Evolutionary conservation across 129 eudicot genomes (phyloP).

Genomic region (Flaveria trinervia): DNA sequence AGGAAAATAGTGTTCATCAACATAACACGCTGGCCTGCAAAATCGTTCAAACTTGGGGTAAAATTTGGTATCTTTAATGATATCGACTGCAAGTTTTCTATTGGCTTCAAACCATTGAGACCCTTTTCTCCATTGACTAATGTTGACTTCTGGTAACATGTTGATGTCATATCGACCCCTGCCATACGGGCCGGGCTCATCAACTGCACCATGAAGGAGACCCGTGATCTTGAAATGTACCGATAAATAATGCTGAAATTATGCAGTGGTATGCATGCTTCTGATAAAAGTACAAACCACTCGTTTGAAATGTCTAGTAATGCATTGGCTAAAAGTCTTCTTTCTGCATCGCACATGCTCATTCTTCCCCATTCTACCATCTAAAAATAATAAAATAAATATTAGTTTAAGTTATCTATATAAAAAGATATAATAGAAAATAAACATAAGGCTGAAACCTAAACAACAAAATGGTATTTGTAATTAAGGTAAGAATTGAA

Average conservation of each 20-base stretch:
- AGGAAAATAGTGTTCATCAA: conserved; percentile 90
- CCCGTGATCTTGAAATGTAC: conserved; percentile 59
- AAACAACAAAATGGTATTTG: background rate
- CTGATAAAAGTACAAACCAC: conserved; percentile 79
- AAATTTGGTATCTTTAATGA: conserved; percentile 52
- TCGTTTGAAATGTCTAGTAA: conserved; percentile 83
- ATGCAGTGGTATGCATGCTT: conserved; percentile 80
- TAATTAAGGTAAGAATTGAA: background rate
- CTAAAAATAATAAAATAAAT: conserved; percentile 34
- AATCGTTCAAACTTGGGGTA: conserved; percentile 70
- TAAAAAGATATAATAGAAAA: background rate
- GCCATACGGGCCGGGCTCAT: conserved; percentile 75
- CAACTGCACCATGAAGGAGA: conserved; percentile 65
- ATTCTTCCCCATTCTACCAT: conserved; percentile 82
- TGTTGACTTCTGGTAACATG: conserved; percentile 69
- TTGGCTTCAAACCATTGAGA: conserved; percentile 93
- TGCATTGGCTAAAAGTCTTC: conserved; percentile 82
- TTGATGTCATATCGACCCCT: conserved; percentile 64
- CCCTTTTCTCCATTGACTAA: conserved; percentile 83
- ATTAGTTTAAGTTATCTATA: background rate
- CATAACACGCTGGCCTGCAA: conserved; percentile 83
- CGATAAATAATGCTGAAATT: conserved; percentile 60
- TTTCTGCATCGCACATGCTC: conserved; percentile 89
- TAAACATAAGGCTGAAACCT: background rate
- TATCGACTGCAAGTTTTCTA: conserved; percentile 61